Evolutionary conservation across 768 basidiomycete genomes (phyloP), one percentile per base, ranked within the genome.

Genomic region (Tricholoma sp.): DNA sequence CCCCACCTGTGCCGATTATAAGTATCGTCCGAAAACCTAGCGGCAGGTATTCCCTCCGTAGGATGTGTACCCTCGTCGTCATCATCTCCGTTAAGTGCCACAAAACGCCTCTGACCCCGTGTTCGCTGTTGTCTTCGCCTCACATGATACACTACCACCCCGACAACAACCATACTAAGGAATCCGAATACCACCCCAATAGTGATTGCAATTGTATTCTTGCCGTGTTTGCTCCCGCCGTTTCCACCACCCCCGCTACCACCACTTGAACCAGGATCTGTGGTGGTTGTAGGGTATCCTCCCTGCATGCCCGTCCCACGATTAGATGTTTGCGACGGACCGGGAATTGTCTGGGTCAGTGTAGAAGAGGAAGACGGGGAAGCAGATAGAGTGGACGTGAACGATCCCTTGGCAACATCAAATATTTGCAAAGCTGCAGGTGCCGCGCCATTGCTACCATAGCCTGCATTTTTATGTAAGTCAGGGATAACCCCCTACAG

Each of bases 161-260:
- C 60, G 12, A 69, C 73, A 7, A 76, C 66, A 3, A 74, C 77
- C 13, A 88, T 70, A 10, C 75, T 86, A 7, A 89, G 68, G 6
- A 81, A 65, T 12, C 85, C 89, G 45, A 94, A 74, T 0, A 79
- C 72, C 4, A 82, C 75, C 10, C 88, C 87, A 6, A 93, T 68
- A 2, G 79, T 81, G 62, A 91, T 83, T 2, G 78, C 79, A 0
- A 76, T 73, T 5, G 67, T 73, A 29, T 31, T 28, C 33, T 61
- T 61, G 17, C 54, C 64, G 42, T 53, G 62, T 29, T 53, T 61
- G 54, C 50, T 60, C 39, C 66, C 63, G 51, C 57, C 57, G 18
- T 61, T 64, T 20, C 45, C 50, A 18, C 58, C 58, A 13, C 64
- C 64, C n/a, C n/a, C n/a, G n/a, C n/a, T n/a, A n/a, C n/a, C n/a